Evolutionary conservation across 257 asterid species (phyloP), one percentile per base, ranked within the genome.

Genomic region (Solanum lycopersicoides): DNA sequence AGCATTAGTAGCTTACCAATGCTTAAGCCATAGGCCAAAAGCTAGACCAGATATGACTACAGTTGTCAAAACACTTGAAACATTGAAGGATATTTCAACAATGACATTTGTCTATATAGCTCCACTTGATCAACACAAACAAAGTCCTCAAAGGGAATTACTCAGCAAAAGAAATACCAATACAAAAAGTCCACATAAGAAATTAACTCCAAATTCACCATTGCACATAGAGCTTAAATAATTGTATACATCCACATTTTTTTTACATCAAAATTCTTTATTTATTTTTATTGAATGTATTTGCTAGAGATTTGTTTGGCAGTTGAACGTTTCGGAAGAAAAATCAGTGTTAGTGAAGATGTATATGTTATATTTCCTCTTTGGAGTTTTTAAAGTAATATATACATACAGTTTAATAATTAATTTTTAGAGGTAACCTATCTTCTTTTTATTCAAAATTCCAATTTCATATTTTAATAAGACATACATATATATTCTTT

Each of bases 11-110:
- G 92, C 94, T 47, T 89, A 88, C 12, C 90, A 88, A 37, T 92
- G 94, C 87, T 79, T 92, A 34, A 89, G 91, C 71, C 90, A 85
- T 10, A 84, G 88, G 16, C 88, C 92, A 18, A 91, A 88, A 32
- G 85, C 68, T 37, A 89, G 93, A 86, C 93, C 93, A 8, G 65
- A 53, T 2, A 91, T 88, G 90, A 89, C 82, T 35, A 85, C 88
- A 34, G 90, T 89, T 56, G 88, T 91, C 6, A 84, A 84, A 63
- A 86, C 87, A 18, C 84, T 91, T 86, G 91, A 91, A 74, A 87
- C 89, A 18, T 82, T 91, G 76, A 74, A 84, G 82, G 90, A 88
- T 84, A 56, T 88, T 5, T 84, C 73, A 18, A 50, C 53, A 3
- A 85, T 89, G 72, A 87, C 92, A 47, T 87, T 88, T 34, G 88